Evolutionary conservation across 192 early-diverging fungal genomes (phyloP).

Genomic region (Oehlia diaphana): DNA sequence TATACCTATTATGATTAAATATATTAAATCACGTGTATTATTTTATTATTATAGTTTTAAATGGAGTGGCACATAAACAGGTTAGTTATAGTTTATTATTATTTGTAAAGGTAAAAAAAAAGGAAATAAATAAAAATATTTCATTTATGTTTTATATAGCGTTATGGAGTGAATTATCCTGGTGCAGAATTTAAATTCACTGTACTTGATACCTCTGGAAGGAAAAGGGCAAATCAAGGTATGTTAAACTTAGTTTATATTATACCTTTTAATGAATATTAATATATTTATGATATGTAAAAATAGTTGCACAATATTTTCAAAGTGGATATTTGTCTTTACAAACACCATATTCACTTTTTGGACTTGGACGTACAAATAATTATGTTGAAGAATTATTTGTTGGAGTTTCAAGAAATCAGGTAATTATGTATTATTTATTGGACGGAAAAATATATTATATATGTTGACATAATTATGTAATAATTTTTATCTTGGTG

Average conservation of each 20-base stretch:
- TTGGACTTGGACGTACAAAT: conserved; percentile 92
- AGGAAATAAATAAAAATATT: not conserved
- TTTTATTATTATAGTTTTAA: conserved; percentile 16
- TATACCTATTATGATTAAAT: not conserved
- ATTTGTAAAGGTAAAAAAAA: not conserved
- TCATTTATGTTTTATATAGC: not conserved
- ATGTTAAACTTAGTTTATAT: not conserved
- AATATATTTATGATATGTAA: conserved; percentile 9
- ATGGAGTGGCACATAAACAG: conserved; percentile 23
- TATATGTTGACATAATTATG: no score
- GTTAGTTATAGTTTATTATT: not conserved
- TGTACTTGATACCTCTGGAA: conserved; percentile 75
- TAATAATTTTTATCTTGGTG: no score
- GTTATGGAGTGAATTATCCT: conserved; percentile 77
- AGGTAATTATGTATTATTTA: conserved; percentile 38
- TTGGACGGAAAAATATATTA: not conserved
- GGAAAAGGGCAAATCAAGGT: conserved; percentile 75
- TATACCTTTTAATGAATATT: not conserved
- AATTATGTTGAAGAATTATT: conserved; percentile 95
- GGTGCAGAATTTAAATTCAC: conserved; percentile 89
- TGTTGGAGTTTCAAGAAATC: conserved; percentile 71
- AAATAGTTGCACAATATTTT: conserved; percentile 70
- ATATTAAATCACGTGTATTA: not conserved
- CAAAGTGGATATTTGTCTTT: conserved; percentile 78
- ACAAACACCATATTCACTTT: conserved; percentile 76